Conservation (phyloP, 2,329 filamentous ascomycete species). For the Talaromyces sp. region DNA sequence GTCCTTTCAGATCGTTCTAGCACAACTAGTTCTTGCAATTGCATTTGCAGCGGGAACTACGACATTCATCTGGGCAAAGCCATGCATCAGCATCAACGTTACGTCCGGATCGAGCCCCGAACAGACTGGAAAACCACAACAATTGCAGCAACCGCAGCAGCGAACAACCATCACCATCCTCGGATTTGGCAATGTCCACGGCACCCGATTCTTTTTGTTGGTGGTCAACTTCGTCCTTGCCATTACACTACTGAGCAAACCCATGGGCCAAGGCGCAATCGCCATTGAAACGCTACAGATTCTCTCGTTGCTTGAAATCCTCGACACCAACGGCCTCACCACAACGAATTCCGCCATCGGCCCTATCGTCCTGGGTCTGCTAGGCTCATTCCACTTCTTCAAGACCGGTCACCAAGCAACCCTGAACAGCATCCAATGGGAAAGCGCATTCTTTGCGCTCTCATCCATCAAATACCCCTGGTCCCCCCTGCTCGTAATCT, state of each 20-base stretch:
- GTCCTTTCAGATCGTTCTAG: constrained; percentile 68
- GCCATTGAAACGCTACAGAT: constrained; percentile 84
- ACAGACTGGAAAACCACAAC: constrained; percentile 23
- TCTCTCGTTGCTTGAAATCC: constrained; percentile 66
- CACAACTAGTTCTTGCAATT: constrained; percentile 74
- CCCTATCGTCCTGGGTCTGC: constrained; percentile 76
- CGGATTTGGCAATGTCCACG: constrained; percentile 90
- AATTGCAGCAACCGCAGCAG: constrained; percentile 30
- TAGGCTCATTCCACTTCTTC: constrained; percentile 94
- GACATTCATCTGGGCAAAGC: constrained; percentile 80
- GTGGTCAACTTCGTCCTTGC: constrained; percentile 73
- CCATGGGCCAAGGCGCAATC: constrained; percentile 85
- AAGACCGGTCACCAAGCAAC: constrained; percentile 95
- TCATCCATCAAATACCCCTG: constrained; percentile 81
- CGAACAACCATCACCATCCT: constrained; percentile 66
- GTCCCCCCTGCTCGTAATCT: constrained; percentile 72
- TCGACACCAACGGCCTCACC: constrained; percentile 60
- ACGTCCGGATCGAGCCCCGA: constrained; percentile 39
- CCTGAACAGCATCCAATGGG: constrained; percentile 88
- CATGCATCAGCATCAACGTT: constrained; percentile 70
- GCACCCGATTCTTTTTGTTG: constrained; percentile 81
- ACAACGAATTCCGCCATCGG: constrained; percentile 66
- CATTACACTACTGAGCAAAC: constrained; percentile 80
- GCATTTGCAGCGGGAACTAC: constrained; percentile 79
- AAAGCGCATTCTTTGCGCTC: constrained; percentile 86